A percentile compares a stretch with the other conserved stretches of the same genome.
Evolutionary conservation across 1,284 basidiomycete species (phyloP).

Genomic region (Cutaneotrichosporon daszewskae): DNA sequence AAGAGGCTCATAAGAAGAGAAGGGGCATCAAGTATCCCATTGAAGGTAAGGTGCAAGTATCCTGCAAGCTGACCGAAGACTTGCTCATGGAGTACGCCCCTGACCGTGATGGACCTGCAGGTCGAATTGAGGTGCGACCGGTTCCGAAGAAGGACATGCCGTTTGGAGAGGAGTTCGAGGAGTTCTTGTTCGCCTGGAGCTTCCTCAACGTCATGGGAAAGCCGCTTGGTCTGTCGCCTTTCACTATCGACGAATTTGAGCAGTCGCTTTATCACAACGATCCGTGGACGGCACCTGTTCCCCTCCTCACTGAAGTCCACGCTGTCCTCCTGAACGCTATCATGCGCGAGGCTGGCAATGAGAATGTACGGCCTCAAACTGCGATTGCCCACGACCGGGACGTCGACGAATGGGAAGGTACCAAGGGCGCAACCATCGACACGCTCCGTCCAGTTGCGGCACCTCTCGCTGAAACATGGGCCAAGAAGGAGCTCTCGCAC

Average conservation of each 20-base stretch:
- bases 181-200: conserved; percentile 83
- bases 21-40: conserved; percentile 69
- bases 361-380: conserved; percentile 28
- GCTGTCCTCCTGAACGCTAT: conserved; percentile 82
- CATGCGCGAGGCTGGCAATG: conserved; percentile 54
- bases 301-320: conserved; percentile 81
- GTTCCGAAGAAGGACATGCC: conserved; percentile 60
- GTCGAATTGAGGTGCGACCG: conserved; percentile 55
- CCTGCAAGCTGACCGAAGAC: conserved; percentile 51
- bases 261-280: conserved; percentile 72
- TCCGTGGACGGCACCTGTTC: conserved; percentile 60
- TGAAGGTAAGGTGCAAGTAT: conserved; percentile 48
- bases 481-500: conserved; percentile 27
- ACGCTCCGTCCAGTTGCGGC: conserved; percentile 36
- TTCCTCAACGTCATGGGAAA: conserved; percentile 90
- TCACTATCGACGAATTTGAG: conserved; percentile 91
- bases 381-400: conserved; percentile 37
- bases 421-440: conserved; percentile 43
- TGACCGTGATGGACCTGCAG: conserved; percentile 55
- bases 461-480: conserved; percentile 30
- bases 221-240: conserved; percentile 80
- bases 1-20: conserved; percentile 64
- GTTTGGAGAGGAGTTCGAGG: conserved; percentile 74
- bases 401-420: conserved; percentile 44
- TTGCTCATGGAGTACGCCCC: conserved; percentile 69